Base-by-base conservation (phyloP, 2,329 filamentous ascomycete genomes). In the Colletotrichum sp. region DNA sequence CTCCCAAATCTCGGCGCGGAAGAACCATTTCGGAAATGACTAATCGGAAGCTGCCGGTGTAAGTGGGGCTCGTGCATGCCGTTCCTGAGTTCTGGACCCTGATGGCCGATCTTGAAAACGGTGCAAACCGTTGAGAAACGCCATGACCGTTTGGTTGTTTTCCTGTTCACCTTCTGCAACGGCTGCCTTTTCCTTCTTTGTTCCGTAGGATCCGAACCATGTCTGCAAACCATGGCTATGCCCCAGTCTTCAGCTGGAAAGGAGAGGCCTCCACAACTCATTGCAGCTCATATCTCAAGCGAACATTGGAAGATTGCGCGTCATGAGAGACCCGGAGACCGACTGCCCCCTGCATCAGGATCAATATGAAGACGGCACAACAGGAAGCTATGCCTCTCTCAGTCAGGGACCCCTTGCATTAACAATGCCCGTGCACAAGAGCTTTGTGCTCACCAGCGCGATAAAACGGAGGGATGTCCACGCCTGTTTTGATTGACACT, bases 291-390 rank as follows among this genome's bases (percentile, higher is more conserved):
- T 71, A 58, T 60, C 58, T 22, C 52, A 66, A 71, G 61, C 72
- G 52, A 66, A 30, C 36, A 62, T 62, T 71, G 52, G 52, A 66
- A 30, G 61, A 62, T 75, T 71, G 52, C 36, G 66, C 36, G 66
- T 43, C 70, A 69, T 67, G 27, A 76, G 66, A 55, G 74, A 77
- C 66, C 78, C 30, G 75, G 69, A 36, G 75, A 74, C 64, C 77
- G 60, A 52, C 9, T 58, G 8, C 22, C 60, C 68, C 72, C 68
- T 75, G 72, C 9, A 27, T 12, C 30, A 39, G 32, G n/a, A 8
- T 52, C 30, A 69, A 30, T 22, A 30, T 58, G 28, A n/a, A 27
- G n/a, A 8, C 52, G 25, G 43, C n/a, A 30, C n/a, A 27, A 36
- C 27, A 30, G 28, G 5, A 32, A 71, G 36, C 68, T 66, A 66